Evolutionary conservation across 495 filamentous ascomycete species (phyloP), one percentile per base, ranked within the genome.

Genomic region (Trypethelium eluteriae): DNA sequence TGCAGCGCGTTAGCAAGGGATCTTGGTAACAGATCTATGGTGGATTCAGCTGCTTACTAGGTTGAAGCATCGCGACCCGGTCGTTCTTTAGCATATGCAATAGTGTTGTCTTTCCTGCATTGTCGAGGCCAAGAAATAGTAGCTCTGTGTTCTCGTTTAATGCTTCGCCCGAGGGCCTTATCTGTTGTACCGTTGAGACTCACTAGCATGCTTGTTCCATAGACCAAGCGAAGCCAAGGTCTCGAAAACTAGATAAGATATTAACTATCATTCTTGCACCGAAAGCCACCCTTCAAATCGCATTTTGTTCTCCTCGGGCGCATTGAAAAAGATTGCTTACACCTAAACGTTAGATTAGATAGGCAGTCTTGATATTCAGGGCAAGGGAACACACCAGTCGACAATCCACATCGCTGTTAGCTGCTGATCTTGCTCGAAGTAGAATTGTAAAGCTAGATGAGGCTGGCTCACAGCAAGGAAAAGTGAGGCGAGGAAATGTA

Each of bases 71-170:
- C 65, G 93, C 93, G 68, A 97, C 92, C 75, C 92, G 88, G 80
- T 97, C 92, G 78, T 96, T 97, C 89, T 97, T 96, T n/a, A 76
- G 71, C 75, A 76, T 75, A 67, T 76, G 75, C 34, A 77, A 69
- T 66, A 76, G 69, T 62, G 94, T 98, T 25, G 95, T 98, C 82
- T 98, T 97, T 77, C 93, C 94, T 61, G 94, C 94, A 83, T 97
- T 96, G 78, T 98, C 94, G 67, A 97, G 88, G 67, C 93, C 92
- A 57, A 96, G 87, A 78, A 95, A 95, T 64, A 96, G 85, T 56
- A 96, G 86, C 83, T 96, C 59, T 62, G 6, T 62, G 1, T 39
- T 16, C 38, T 67, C 64, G 12, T 68, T 67, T 6, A 73, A 67
- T 62, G 69, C 68, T 41, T 61, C 70, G 35, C 69, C 66, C 68